Conservation (phyloP, 441 rosid species). For the Erysimum cheiri region DNA sequence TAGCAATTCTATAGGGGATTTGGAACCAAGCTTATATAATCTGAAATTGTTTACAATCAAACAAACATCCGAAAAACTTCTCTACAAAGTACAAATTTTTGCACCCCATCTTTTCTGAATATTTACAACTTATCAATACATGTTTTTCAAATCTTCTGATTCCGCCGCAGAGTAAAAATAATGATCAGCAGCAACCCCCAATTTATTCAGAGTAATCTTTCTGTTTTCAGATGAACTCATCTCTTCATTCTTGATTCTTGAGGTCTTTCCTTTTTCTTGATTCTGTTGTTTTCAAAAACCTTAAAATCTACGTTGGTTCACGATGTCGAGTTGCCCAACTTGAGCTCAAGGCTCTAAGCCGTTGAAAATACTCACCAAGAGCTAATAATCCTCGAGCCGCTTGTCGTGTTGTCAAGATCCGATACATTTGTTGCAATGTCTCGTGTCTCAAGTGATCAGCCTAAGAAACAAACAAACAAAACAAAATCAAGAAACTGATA, state of each 20-base stretch:
- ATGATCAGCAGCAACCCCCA: slow-evolving; percentile 40
- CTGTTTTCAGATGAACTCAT: slow-evolving; percentile 34
- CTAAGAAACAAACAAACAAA: slow-evolving; percentile 44
- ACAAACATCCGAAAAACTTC: slow-evolving; percentile 39
- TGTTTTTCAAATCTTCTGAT: slow-evolving; percentile 20
- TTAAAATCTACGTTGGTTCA: slow-evolving; percentile 60
- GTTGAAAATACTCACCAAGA: slow-evolving; percentile 87
- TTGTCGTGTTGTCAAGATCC: slow-evolving; percentile 74
- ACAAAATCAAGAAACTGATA: slow-evolving; percentile 16
- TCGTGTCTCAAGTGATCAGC: slow-evolving; percentile 93
- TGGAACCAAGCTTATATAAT: slow-evolving; percentile 21
- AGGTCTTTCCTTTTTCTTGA: slow-evolving; percentile 5
- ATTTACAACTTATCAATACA: slow-evolving; percentile 43
- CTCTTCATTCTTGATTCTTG: slow-evolving; percentile 21
- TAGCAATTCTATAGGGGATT: neutral
- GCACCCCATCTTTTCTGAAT: slow-evolving; percentile 33
- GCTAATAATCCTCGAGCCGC: slow-evolving; percentile 88
- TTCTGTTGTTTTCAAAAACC: slow-evolving; percentile 24
- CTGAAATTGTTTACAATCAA: slow-evolving; percentile 36
- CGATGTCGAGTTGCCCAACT: slow-evolving; percentile 75
- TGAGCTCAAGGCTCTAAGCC: slow-evolving; percentile 78
- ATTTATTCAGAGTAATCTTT: slow-evolving; percentile 30
- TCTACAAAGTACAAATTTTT: slow-evolving; percentile 32
- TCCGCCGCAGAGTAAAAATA: slow-evolving; percentile 41
- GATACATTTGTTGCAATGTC: slow-evolving; percentile 82